Conservation (phyloP, 2,329 filamentous ascomycete genomes). For the Fusarium tricinctum region DNA sequence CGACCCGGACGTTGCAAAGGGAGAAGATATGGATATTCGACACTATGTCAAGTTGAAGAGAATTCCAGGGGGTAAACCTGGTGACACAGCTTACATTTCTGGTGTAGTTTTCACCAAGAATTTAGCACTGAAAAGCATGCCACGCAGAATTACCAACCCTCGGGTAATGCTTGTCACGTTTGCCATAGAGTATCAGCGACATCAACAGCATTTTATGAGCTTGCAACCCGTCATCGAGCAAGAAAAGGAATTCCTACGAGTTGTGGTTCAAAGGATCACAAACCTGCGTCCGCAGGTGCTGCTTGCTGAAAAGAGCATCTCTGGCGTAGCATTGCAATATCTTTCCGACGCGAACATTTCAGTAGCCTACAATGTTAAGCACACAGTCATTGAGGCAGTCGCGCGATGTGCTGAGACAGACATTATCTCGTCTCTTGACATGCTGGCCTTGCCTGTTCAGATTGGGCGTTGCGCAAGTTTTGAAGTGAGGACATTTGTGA, state of each 20-base stretch:
- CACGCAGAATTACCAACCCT: conserved; percentile 84
- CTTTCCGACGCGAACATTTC: conserved; percentile 90
- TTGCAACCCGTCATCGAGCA: conserved; percentile 96
- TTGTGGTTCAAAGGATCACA: conserved; percentile 91
- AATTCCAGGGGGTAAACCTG: conserved; percentile 88
- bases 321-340: conserved; percentile 89
- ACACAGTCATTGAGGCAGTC: conserved; percentile 94
- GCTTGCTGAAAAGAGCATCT: conserved; percentile 93
- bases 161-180: conserved; percentile 95
- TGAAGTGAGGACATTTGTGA: conserved; percentile 95
- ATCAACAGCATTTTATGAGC: conserved; percentile 94
- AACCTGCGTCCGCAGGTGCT: conserved; percentile 87
- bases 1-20: conserved; percentile 88
- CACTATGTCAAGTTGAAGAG: conserved; percentile 99
- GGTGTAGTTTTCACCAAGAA: conserved; percentile 99
- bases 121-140: conserved; percentile 95
- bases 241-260: conserved; percentile 92
- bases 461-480: conserved; percentile 88
- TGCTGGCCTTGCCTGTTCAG: conserved; percentile 79
- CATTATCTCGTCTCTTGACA: conserved; percentile 95
- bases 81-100: conserved; percentile 95
- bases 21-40: conserved; percentile 96
- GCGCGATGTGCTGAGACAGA: conserved; percentile 91
- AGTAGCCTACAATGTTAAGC: conserved; percentile 96
- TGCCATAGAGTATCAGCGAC: conserved; percentile 93